phyloP scores from a whole-genome alignment of 495 filamentous ascomycete species.

The Xylaria telfairii region DNA sequence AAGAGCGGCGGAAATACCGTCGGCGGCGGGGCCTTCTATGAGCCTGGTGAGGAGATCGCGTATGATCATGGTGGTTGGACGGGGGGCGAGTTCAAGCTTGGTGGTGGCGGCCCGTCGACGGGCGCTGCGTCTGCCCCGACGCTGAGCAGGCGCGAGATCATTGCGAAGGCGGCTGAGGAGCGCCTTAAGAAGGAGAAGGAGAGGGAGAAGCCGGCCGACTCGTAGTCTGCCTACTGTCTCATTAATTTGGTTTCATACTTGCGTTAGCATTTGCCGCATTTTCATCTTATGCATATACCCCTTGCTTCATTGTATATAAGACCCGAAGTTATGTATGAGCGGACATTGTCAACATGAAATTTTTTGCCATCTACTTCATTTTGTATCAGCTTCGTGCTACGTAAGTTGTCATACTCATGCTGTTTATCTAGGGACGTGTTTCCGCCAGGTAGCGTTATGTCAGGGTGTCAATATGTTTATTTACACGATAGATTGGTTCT shows the following conservation, averaged over 20 bases:
- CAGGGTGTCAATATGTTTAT: not conserved
- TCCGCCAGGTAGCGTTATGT: not conserved
- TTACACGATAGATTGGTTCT: not conserved
- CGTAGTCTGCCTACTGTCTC: constrained; percentile 24
- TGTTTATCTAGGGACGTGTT: not conserved
- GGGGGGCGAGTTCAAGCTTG: constrained; percentile 86
- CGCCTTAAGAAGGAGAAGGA: constrained; percentile 66
- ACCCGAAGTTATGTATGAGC: not conserved
- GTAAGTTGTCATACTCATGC: not conserved
- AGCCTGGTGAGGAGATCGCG: constrained; percentile 60
- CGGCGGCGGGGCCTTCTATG: constrained; percentile 73
- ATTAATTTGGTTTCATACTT: not conserved
- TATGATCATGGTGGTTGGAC: constrained; percentile 85
- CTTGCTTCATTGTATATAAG: not conserved
- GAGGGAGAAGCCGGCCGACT: constrained; percentile 50
- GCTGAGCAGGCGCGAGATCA: constrained; percentile 66
- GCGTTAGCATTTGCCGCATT: constrained; percentile 9
- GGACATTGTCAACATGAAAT: not conserved
- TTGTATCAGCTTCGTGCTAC: not conserved
- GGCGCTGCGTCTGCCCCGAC: constrained; percentile 32
- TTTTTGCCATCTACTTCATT: not conserved
- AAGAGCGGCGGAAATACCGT: constrained; percentile 68
- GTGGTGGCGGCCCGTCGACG: constrained; percentile 52
- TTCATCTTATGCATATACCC: not conserved
- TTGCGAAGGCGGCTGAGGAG: constrained; percentile 78